A percentile compares a stretch with the other conserved stretches of the same genome.
Evolutionary conservation across 441 rosid species (phyloP).

Genomic region (Pelargonium myrrhifolium): DNA sequence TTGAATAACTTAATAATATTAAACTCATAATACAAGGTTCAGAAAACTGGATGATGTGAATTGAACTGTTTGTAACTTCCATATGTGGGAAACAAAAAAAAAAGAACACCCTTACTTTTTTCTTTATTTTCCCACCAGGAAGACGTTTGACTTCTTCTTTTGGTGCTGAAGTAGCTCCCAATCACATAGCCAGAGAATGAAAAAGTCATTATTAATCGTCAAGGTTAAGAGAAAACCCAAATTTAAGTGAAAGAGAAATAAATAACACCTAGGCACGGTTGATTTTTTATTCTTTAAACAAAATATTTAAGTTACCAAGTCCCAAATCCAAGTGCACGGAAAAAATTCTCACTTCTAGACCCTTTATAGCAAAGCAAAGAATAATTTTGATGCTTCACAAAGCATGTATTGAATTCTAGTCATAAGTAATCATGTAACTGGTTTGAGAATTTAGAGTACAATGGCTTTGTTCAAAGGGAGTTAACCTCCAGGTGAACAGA

Average conservation of each 20-base stretch:
- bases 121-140: constrained; percentile 90
- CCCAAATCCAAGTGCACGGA: background rate
- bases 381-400: background rate
- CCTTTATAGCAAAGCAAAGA: background rate
- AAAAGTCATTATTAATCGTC: background rate
- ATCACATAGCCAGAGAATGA: constrained; percentile 1
- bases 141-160: constrained; percentile 87
- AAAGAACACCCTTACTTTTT: constrained; percentile 46
- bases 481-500: too few relatives aligned
- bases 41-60: background rate
- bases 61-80: background rate
- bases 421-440: too few relatives aligned
- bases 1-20: background rate
- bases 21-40: background rate
- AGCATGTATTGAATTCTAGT: background rate
- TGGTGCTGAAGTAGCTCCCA: constrained; percentile 22
- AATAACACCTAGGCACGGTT: background rate
- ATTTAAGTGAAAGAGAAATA: background rate
- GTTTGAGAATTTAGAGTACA: too few relatives aligned
- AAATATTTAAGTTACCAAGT: background rate
- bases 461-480: too few relatives aligned
- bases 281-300: background rate
- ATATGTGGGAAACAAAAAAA: background rate
- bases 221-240: background rate
- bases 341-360: background rate